Evolutionary conservation across 345 rosid species (phyloP).

Genomic region (Mangifera indica): DNA sequence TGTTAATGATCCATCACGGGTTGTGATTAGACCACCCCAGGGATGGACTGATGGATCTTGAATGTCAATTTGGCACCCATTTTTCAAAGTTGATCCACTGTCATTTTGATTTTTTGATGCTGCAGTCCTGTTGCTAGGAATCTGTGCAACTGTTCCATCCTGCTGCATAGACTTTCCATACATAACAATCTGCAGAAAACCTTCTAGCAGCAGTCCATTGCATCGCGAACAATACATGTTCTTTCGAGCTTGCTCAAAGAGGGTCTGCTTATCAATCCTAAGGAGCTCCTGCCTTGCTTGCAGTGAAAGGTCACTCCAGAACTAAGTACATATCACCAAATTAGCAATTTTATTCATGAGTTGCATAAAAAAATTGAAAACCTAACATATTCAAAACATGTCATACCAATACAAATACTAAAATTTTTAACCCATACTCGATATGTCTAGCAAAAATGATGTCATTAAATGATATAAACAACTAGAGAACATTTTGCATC

Average conservation of each 20-base stretch:
- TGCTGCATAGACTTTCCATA: slow-evolving; percentile 72
- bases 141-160: slow-evolving; percentile 47
- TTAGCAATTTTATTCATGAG: slow-evolving; percentile 14
- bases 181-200: slow-evolving; percentile 76
- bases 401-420: neutral
- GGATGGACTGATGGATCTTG: slow-evolving; percentile 82
- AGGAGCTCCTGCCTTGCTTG: slow-evolving; percentile 71
- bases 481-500: neutral
- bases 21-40: slow-evolving; percentile 91
- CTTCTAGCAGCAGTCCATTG: slow-evolving; percentile 84
- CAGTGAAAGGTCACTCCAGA: slow-evolving; percentile 71
- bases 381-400: neutral
- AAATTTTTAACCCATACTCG: neutral
- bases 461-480: neutral
- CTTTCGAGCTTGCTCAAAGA: slow-evolving; percentile 95
- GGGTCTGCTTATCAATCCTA: slow-evolving; percentile 76
- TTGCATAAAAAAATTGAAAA: neutral
- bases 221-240: slow-evolving; percentile 98
- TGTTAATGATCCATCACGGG: slow-evolving; percentile 76
- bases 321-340: slow-evolving; percentile 41
- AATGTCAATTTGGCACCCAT: slow-evolving; percentile 51
- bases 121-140: slow-evolving; percentile 35
- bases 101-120: slow-evolving; percentile 40
- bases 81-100: slow-evolving; percentile 34
- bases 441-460: neutral